Base-by-base conservation (phyloP, 495 filamentous ascomycete genomes). In the Xanthoparmelia taractica region DNA sequence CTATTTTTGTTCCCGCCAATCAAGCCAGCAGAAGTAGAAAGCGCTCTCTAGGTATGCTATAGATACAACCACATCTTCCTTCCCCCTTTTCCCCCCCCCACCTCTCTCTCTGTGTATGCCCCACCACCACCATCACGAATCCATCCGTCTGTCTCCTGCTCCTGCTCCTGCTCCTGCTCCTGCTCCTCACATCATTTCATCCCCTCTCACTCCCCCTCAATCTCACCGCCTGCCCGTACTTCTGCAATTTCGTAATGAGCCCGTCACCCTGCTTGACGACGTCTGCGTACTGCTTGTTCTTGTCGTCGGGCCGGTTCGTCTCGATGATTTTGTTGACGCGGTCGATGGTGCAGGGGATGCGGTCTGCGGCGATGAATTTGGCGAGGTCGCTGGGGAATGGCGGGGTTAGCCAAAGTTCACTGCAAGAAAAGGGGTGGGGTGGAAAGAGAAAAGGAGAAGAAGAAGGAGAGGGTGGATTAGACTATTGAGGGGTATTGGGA, bases 271-370 rank as follows among this genome's bases (percentile, higher is more conserved):
- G 93, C 80, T 92, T 94, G 57, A 98, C 91, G 40, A 97, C 90
- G 70, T 97, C 94, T 57, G 92, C 85, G 73, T 97, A 98, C 75
- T 98, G 94, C 80, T 95, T 96, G 80, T 97, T 96, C 84, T 97
- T 97, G 74, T 96, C 91, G 71, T 97, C 95, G 6, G 94, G 92
- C 58, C 95, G 82, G 76, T 96, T 96, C 33, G 93, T 98, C 80
- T 97, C 95, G 70, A 98, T 97, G 71, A 97, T 89, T 43, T 92
- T 93, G 67, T 94, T 92, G 65, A 98, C 95, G 55, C 94, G 90
- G 78, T 98, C 94, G 68, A 98, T 97, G 34, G 90, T 96, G 80
- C 93, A 97, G 18, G 92, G 85, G 68, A 98, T 89, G 69, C 94
- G 87, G 76, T 92, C 90, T 65, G 85, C 91, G 11, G 94, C 93